These are phyloP conservation scores for Cucurbita maxima DNA, from an alignment of 306 rosid species.

Conservation along the genomic window DNA sequence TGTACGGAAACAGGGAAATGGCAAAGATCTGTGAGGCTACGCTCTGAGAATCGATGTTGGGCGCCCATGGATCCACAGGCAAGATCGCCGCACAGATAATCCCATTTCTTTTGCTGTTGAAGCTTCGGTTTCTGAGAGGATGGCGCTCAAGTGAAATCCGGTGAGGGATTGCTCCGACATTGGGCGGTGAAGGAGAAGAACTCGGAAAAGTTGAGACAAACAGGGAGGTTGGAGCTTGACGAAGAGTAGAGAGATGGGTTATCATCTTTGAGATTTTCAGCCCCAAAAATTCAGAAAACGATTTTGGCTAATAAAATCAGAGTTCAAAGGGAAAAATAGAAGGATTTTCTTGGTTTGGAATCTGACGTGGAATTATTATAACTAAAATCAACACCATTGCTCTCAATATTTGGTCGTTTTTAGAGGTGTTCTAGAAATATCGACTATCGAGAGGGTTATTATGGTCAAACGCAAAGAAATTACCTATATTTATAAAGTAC, in stretches of 20 bases:
- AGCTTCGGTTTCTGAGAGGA: background rate
- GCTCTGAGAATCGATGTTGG: constrained; percentile 66
- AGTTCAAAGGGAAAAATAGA: no score
- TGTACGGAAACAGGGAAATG: constrained; percentile 61
- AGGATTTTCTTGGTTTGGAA: no score
- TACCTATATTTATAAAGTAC: no score
- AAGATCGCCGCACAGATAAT: constrained; percentile 31
- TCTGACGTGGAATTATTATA: no score
- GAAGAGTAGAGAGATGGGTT: constrained; percentile 11
- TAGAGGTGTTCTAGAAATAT: no score
- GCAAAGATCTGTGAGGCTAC: constrained; percentile 86
- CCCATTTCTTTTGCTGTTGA: constrained; percentile 16
- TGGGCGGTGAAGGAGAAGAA: constrained; percentile 4
- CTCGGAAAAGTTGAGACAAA: constrained; percentile 19
- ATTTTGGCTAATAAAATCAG: no score
- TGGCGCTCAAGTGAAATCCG: constrained; percentile 6
- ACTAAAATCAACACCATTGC: no score
- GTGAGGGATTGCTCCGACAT: constrained; percentile 1
- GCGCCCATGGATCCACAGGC: constrained; percentile 90
- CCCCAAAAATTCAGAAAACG: no score
- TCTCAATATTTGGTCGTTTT: no score
- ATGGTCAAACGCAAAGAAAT: no score
- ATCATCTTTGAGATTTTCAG: background rate
- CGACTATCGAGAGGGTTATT: no score
- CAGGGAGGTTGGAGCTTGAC: constrained; percentile 13